A percentile compares a stretch with the other conserved stretches of the same genome.
Conservation (phyloP, 176 grass and related monocot genomes). For the Triticum timopheevii region DNA sequence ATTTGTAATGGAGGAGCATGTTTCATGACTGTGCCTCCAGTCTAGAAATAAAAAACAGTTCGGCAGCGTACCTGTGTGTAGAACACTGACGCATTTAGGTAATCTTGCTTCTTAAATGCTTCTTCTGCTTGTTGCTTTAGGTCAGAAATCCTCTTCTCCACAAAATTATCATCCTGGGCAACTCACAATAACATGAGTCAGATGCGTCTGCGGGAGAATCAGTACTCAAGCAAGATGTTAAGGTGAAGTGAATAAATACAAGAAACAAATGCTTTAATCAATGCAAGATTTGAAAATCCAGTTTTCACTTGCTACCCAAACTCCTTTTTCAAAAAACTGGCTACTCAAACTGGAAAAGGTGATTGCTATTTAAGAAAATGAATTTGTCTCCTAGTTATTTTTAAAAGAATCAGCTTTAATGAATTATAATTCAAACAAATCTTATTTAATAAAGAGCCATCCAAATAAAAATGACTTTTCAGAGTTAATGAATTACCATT, state of each 20-base stretch:
- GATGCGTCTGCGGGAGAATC: not conserved
- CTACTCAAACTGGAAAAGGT: too few species aligned
- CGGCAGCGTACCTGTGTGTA: not conserved
- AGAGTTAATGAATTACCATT: not conserved
- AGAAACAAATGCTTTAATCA: not conserved
- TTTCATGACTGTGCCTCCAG: not conserved
- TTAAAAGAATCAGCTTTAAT: not conserved
- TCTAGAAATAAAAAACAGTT: not conserved
- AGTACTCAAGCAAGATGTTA: not conserved
- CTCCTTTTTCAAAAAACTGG: too few species aligned
- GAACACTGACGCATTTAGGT: not conserved
- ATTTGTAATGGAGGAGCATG: not conserved
- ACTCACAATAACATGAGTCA: not conserved
- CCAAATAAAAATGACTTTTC: not conserved
- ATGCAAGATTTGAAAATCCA: not conserved
- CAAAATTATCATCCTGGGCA: conserved; percentile 20
- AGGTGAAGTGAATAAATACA: not conserved
- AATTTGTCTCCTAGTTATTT: not conserved
- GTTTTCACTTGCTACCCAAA: too few species aligned
- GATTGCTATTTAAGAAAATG: not conserved
- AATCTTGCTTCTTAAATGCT: conserved; percentile 22
- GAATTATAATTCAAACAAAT: not conserved
- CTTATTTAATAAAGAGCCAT: too few species aligned
- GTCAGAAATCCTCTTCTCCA: conserved; percentile 24
- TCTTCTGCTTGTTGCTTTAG: conserved; percentile 29